These are phyloP conservation scores for Linaria vulgaris DNA, from an alignment of 257 asterid species.

Conservation along the genomic window DNA sequence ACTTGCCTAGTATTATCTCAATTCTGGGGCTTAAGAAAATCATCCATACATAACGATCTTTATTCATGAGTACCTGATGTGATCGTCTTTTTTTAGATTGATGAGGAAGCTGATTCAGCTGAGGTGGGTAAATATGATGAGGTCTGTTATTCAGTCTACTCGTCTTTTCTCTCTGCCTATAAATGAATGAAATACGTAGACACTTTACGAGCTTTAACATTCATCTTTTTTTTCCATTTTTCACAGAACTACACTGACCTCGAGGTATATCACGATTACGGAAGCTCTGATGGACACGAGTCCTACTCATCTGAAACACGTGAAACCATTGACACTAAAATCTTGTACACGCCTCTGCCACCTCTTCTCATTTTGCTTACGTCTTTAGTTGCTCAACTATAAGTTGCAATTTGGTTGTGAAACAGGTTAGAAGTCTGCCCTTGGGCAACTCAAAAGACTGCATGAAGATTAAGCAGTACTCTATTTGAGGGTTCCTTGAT, in stretches of 20 bases:
- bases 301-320: slow-evolving; percentile 26
- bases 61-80: neutral
- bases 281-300: slow-evolving; percentile 25
- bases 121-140: slow-evolving; percentile 43
- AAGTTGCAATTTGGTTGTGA: neutral
- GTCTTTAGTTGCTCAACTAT: neutral
- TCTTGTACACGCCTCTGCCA: slow-evolving; percentile 17
- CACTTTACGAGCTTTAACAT: neutral
- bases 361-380: neutral
- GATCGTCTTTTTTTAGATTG: slow-evolving; percentile 29
- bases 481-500: neutral
- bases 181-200: neutral
- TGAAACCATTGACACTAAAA: slow-evolving; percentile 23
- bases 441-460: slow-evolving; percentile 16
- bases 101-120: slow-evolving; percentile 50
- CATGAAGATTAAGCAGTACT: slow-evolving; percentile 8
- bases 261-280: slow-evolving; percentile 22
- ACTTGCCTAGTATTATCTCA: too few relatives aligned
- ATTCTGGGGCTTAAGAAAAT: neutral
- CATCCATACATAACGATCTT: too few relatives aligned
- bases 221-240: slow-evolving; percentile 13
- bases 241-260: slow-evolving; percentile 27
- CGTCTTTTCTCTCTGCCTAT: neutral
- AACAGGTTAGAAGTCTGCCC: slow-evolving; percentile 25
- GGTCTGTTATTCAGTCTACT: slow-evolving; percentile 34